Percentiles rank a stretch among this genome's conserved stretches.
Evolutionary conservation across 148 eudicot genomes (phyloP).

Genomic region (Cornus controversa): DNA sequence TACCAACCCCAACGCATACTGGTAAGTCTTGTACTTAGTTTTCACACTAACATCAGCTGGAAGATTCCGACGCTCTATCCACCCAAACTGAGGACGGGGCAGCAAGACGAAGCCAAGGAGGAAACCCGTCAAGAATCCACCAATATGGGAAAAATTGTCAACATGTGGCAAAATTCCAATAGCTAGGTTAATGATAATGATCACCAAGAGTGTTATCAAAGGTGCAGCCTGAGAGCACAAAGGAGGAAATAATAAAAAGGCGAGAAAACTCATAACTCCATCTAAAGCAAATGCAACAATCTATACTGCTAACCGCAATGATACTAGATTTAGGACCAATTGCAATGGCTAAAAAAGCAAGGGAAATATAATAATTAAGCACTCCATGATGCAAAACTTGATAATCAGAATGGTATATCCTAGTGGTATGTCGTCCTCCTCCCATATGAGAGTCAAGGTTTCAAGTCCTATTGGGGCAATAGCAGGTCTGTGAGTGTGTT

Average conservation of each 20-base stretch:
- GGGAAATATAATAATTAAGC: no score
- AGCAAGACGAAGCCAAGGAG: slow-evolving; percentile 75
- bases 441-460: no score
- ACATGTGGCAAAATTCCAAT: slow-evolving; percentile 69
- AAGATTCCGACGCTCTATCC: slow-evolving; percentile 40
- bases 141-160: slow-evolving; percentile 61
- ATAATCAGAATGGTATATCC: no score
- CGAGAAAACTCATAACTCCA: background rate
- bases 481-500: no score
- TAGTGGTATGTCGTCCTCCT: no score
- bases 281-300: no score
- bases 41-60: slow-evolving; percentile 31
- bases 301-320: no score
- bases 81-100: slow-evolving; percentile 61
- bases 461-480: no score
- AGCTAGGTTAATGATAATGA: slow-evolving; percentile 48
- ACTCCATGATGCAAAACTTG: no score
- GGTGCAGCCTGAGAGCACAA: slow-evolving; percentile 47
- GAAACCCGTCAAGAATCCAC: slow-evolving; percentile 68
- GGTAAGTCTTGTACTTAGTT: slow-evolving; percentile 67
- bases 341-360: background rate
- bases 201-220: slow-evolving; percentile 36
- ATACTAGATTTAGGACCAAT: background rate
- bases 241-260: background rate
- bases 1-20: slow-evolving; percentile 44